Evolutionary conservation across 2,329 filamentous ascomycete species (phyloP), one percentile per base, ranked within the genome.

Genomic region (Raffaelea deltoideospora): DNA sequence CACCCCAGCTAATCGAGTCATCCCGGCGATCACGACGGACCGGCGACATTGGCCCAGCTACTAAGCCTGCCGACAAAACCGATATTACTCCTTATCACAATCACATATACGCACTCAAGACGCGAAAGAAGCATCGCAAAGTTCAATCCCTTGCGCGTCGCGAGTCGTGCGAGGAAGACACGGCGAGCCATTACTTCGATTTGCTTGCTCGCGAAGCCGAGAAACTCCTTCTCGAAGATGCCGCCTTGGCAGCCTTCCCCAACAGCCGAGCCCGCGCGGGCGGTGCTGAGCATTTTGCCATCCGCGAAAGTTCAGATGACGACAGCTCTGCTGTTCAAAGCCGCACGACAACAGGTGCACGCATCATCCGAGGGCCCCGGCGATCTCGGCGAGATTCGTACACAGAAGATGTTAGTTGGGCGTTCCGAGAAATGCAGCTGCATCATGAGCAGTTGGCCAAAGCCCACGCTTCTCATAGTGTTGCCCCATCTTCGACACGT

Each of bases 1-100:
- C 77, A 22, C 85, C 85, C 11, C 79, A 88, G 49, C 63, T 93
- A 38, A 77, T 93, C 43, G 84, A 88, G 55, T 87, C 82, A 3
- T 79, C 79, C 4, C 73, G 76, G 47, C 69, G 85, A 37, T 75
- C 76, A 24, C 73, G 79, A 43, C 75, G 75, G 48, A 69, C 69
- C 14, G 75, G 75, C 17, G 78, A 85, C 47, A 55, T 65, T 1
- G 67, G 65, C 6, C 74, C 76, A 17, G 71, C 76, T 22, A 72
- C 76, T 18, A 65, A 64, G 37, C 73, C 70, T 10, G 68, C 69
- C 40, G 76, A 82, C 57, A 82, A 78, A 58, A 85, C 80, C 26
- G 79, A 85, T 50, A 77, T 76, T 38, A 73, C 71, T 0, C 72
- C 74, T 27, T 74, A 73, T 46, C 72, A 67, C 44, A 75, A 67